Evolutionary conservation across 1,284 basidiomycete species (phyloP).

Genomic region (Sporisorium sorghi): DNA sequence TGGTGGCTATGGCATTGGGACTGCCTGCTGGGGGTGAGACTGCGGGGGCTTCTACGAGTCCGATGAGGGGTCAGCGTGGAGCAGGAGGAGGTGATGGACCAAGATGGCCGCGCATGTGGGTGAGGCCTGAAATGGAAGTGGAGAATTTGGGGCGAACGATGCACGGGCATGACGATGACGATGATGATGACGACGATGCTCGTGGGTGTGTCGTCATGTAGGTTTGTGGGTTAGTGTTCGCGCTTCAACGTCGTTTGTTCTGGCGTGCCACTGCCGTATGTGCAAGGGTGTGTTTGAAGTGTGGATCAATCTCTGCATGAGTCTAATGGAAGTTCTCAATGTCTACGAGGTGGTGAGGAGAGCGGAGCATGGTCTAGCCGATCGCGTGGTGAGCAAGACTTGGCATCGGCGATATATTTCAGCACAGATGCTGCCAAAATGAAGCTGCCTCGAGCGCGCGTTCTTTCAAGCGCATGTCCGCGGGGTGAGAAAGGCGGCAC

Average conservation of each 20-base stretch:
- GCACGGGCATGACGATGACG: background rate
- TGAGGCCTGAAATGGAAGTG: slow-evolving; percentile 1
- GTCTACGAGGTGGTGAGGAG: background rate
- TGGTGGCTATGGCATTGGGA: slow-evolving; percentile 42
- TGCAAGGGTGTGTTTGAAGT: too few relatives aligned
- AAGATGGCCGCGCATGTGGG: slow-evolving; percentile 23
- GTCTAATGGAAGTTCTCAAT: too few relatives aligned
- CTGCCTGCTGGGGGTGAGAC: slow-evolving; percentile 11
- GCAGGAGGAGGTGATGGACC: background rate
- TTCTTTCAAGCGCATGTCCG: background rate
- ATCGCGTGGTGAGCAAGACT: too few relatives aligned
- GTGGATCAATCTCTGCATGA: too few relatives aligned
- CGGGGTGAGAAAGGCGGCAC: background rate
- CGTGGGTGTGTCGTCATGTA: slow-evolving; percentile 46
- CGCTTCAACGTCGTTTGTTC: too few relatives aligned
- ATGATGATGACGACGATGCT: slow-evolving; percentile 34
- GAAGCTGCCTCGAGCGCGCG: too few relatives aligned
- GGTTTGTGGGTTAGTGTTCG: too few relatives aligned
- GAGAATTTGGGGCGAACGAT: too few relatives aligned
- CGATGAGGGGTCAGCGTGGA: background rate
- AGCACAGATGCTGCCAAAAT: background rate
- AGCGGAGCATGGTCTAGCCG: too few relatives aligned
- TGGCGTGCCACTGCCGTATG: too few relatives aligned
- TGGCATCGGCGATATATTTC: background rate
- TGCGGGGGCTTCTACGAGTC: background rate